phyloP scores from a whole-genome alignment of 305 asterid species.

The Andrographis paniculata region DNA sequence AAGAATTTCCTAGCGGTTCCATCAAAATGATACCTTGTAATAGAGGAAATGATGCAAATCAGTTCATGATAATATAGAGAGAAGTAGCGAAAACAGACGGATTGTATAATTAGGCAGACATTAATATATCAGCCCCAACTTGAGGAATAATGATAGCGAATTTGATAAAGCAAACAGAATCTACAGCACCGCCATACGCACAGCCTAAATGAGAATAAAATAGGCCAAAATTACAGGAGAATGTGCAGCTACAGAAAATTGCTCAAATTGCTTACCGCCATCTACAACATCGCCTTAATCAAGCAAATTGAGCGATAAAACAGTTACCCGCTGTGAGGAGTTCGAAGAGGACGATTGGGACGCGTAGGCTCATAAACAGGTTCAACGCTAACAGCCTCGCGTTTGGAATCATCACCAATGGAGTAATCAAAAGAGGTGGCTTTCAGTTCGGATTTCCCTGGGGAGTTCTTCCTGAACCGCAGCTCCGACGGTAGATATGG shows the following conservation, averaged over 20 bases:
- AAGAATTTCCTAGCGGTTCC: conserved; percentile 75
- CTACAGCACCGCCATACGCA: not conserved
- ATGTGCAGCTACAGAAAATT: no score
- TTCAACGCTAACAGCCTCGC: conserved; percentile 17
- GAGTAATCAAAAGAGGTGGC: conserved; percentile 23
- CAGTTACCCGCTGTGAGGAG: conserved; percentile 96
- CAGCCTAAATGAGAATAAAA: not conserved
- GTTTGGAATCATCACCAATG: conserved; percentile 10
- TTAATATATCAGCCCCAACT: not conserved
- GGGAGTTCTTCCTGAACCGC: conserved; percentile 18
- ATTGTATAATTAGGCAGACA: not conserved
- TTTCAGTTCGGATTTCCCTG: conserved; percentile 29
- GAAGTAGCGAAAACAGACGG: not conserved
- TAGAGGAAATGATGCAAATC: conserved; percentile 7
- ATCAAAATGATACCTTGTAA: conserved; percentile 84
- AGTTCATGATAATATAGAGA: not conserved
- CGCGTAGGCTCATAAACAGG: conserved; percentile 72
- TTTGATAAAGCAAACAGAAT: not conserved
- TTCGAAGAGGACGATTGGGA: conserved; percentile 64
- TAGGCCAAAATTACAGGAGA: no score
- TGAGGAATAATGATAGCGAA: not conserved
- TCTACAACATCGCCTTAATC: no score
- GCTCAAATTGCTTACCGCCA: no score
- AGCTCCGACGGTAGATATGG: conserved; percentile 25
- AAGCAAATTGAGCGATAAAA: not conserved